A percentile compares a stretch with the other conserved stretches of the same genome.
These are phyloP conservation scores for Linderniella brevidens DNA, from an alignment of 257 asterid genomes.

Conservation along the genomic window DNA sequence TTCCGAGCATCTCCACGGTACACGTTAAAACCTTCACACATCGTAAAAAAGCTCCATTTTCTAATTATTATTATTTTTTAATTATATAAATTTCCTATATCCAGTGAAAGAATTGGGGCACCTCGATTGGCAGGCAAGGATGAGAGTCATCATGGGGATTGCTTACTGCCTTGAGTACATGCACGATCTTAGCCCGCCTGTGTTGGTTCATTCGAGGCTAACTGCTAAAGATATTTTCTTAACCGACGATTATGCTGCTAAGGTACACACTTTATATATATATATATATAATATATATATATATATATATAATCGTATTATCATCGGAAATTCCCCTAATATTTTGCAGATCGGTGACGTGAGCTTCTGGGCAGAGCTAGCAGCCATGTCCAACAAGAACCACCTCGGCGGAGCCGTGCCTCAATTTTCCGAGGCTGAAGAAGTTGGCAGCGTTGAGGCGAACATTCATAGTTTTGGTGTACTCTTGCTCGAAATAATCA, in stretches of 20 bases:
- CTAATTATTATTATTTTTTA: conserved; percentile 3
- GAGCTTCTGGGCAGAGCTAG: conserved; percentile 53
- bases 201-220: conserved; percentile 41
- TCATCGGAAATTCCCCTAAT: not conserved
- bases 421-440: conserved; percentile 22
- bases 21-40: not conserved
- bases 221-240: conserved; percentile 35
- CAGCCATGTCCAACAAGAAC: conserved; percentile 30
- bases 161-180: conserved; percentile 76
- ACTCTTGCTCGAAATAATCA: conserved; percentile 52
- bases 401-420: conserved; percentile 26
- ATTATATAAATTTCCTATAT: not conserved
- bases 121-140: conserved; percentile 79
- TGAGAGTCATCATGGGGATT: conserved; percentile 72
- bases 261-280: conserved; percentile 47
- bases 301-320: not conserved
- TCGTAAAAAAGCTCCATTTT: not conserved
- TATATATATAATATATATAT: no score
- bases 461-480: conserved; percentile 60
- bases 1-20: conserved; percentile 86
- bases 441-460: conserved; percentile 40
- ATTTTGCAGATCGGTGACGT: conserved; percentile 42
- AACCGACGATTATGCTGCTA: conserved; percentile 95
- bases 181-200: conserved; percentile 71
- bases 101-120: conserved; percentile 64